Evolutionary conservation across 192 early-diverging fungal species (phyloP).

Genomic region (Coemansia sp.): DNA sequence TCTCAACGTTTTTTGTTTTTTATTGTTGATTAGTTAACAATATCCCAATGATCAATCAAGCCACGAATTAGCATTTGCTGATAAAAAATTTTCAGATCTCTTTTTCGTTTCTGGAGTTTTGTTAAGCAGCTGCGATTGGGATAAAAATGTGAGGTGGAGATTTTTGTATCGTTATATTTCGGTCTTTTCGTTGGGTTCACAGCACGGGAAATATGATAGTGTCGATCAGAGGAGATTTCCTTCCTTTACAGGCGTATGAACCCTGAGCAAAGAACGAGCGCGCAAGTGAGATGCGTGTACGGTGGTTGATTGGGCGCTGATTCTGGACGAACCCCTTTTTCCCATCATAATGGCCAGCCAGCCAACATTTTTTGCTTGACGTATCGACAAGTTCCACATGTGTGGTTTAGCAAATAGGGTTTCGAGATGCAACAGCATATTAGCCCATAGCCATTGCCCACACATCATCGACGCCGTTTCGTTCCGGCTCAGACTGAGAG

Average conservation of each 20-base stretch:
- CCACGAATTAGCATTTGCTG: not conserved
- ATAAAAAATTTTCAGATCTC: not conserved
- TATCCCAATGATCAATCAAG: not conserved
- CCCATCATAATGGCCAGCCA: slow-evolving; percentile 1
- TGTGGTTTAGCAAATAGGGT: slow-evolving; percentile 12
- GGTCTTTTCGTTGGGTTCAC: no score
- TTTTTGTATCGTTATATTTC: no score
- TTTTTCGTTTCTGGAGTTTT: no score
- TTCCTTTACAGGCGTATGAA: no score
- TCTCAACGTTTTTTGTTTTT: not conserved
- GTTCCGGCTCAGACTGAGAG: not conserved
- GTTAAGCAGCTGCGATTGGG: no score
- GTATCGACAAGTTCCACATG: slow-evolving; percentile 46
- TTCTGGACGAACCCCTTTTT: not conserved
- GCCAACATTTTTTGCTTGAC: slow-evolving; percentile 5
- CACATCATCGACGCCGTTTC: no score
- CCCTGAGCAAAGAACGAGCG: not conserved
- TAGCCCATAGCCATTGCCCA: not conserved
- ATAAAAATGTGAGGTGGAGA: no score
- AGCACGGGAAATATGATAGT: no score
- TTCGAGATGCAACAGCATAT: not conserved
- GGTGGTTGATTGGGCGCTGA: not conserved
- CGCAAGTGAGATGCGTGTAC: not conserved
- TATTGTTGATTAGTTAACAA: not conserved
- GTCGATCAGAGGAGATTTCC: no score